Percentiles rank a stretch among this genome's conserved stretches.
These are phyloP conservation scores for Geotrichum phurueaensis DNA, from an alignment of 1,139 yeast genomes.

Conservation along the genomic window DNA sequence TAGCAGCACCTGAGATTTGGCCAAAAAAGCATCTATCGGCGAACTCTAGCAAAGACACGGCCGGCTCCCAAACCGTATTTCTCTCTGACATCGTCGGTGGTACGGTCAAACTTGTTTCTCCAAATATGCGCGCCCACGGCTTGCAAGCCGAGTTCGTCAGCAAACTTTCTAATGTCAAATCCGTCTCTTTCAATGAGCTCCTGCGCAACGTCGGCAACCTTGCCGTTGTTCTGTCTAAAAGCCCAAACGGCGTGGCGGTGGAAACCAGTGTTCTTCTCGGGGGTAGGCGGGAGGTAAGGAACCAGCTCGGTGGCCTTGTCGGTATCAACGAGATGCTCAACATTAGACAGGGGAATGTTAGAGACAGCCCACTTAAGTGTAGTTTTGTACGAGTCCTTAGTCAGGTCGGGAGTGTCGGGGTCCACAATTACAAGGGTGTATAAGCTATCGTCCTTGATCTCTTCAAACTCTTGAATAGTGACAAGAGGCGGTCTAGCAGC, in stretches of 20 bases:
- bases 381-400: conserved; percentile 61
- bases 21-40: conserved; percentile 8
- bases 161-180: conserved; percentile 72
- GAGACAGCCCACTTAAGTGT: conserved; percentile 73
- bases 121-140: conserved; percentile 91
- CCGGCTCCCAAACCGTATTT: conserved; percentile 70
- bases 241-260: conserved; percentile 92
- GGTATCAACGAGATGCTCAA: conserved; percentile 53
- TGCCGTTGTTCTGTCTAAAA: conserved; percentile 53
- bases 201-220: conserved; percentile 22
- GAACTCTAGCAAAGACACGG: conserved; percentile 44
- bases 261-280: conserved; percentile 77
- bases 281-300: conserved; percentile 76
- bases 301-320: conserved; percentile 45
- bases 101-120: conserved; percentile 81
- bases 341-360: conserved; percentile 58
- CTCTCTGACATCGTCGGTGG: conserved; percentile 60
- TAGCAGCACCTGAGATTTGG: neutral
- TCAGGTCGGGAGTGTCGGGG: conserved; percentile 84
- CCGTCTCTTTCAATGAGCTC: conserved; percentile 37
- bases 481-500: conserved; percentile 71
- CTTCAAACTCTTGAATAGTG: conserved; percentile 67
- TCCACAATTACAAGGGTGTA: conserved; percentile 80
- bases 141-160: conserved; percentile 45
- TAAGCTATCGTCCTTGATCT: conserved; percentile 41